These are phyloP conservation scores for Tillandsia fasciculata DNA, from an alignment of 176 grass and related monocot species.

Conservation along the genomic window DNA sequence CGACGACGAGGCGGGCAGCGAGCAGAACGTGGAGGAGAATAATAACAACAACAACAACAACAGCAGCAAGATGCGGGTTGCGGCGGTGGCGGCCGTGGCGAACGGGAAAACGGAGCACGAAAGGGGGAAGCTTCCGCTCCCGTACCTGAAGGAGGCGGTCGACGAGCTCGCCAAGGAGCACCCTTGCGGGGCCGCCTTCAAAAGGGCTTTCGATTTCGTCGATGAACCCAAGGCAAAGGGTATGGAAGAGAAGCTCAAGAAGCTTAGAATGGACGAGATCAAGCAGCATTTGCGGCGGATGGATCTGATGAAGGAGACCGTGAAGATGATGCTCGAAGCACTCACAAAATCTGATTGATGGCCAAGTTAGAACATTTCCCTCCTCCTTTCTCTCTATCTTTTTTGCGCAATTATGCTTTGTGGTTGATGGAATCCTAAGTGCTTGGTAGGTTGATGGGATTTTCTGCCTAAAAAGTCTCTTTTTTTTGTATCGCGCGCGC, in stretches of 20 bases:
- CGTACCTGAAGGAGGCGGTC: slow-evolving; percentile 51
- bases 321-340: slow-evolving; percentile 51
- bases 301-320: slow-evolving; percentile 63
- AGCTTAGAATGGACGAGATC: slow-evolving; percentile 39
- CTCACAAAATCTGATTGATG: slow-evolving; percentile 29
- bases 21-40: slow-evolving; percentile 20
- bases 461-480: no score
- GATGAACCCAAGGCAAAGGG: slow-evolving; percentile 29
- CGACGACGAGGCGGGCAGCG: slow-evolving; percentile 21
- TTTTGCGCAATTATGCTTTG: neutral
- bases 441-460: no score
- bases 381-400: neutral
- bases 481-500: no score
- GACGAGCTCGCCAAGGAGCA: slow-evolving; percentile 43
- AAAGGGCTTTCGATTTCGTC: slow-evolving; percentile 48
- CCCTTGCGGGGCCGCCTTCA: slow-evolving; percentile 30
- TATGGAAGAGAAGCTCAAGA: slow-evolving; percentile 60
- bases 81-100: neutral
- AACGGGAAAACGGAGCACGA: slow-evolving; percentile 22
- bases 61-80: slow-evolving; percentile 11
- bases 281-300: slow-evolving; percentile 46
- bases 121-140: slow-evolving; percentile 32
- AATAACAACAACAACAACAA: slow-evolving; percentile 13
- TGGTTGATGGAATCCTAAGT: no score
- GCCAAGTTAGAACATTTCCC: slow-evolving; percentile 1